Evolutionary conservation across 805 yeast species (phyloP).

Genomic region (Cyberlindnera mississippiensis): DNA sequence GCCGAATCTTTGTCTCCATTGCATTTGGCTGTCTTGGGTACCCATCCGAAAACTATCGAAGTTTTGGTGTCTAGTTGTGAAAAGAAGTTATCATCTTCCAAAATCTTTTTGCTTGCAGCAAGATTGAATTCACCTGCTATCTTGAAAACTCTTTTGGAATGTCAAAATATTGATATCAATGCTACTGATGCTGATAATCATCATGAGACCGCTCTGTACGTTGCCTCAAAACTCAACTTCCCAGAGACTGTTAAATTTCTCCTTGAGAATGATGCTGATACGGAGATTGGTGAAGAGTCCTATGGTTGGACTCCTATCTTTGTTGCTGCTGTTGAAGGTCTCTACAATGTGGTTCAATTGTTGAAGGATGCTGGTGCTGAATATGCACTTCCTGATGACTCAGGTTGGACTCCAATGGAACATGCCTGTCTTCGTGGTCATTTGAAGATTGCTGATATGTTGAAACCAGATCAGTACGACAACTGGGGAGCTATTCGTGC

Average conservation of each 20-base stretch:
- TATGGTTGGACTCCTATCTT: constrained; percentile 96
- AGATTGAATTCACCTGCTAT: constrained; percentile 59
- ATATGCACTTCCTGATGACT: constrained; percentile 59
- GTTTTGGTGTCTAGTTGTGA: constrained; percentile 48
- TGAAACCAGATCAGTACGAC: constrained; percentile 46
- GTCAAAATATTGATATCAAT: constrained; percentile 61
- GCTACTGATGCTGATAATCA: constrained; percentile 53
- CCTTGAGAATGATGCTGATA: constrained; percentile 57
- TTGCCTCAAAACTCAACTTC: constrained; percentile 66
- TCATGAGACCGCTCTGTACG: constrained; percentile 75
- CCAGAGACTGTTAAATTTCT: constrained; percentile 49
- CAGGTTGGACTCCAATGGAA: constrained; percentile 98
- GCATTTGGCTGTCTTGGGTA: constrained; percentile 77
- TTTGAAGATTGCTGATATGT: constrained; percentile 57
- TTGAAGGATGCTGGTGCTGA: constrained; percentile 53
- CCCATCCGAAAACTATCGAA: constrained; percentile 72
- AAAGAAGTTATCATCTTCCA: constrained; percentile 44
- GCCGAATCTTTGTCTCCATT: constrained; percentile 78
- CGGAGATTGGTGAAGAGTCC: constrained; percentile 70
- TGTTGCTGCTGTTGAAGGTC: constrained; percentile 86
- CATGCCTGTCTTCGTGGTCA: constrained; percentile 93
- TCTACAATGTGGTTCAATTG: constrained; percentile 47
- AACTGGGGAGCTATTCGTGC: constrained; percentile 5
- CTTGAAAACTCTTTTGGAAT: constrained; percentile 46
- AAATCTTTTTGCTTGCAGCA: constrained; percentile 54